Evolutionary conservation across 805 yeast genomes (phyloP), one percentile per base, ranked within the genome.

Genomic region (Kazachstania bromeliacearum): DNA sequence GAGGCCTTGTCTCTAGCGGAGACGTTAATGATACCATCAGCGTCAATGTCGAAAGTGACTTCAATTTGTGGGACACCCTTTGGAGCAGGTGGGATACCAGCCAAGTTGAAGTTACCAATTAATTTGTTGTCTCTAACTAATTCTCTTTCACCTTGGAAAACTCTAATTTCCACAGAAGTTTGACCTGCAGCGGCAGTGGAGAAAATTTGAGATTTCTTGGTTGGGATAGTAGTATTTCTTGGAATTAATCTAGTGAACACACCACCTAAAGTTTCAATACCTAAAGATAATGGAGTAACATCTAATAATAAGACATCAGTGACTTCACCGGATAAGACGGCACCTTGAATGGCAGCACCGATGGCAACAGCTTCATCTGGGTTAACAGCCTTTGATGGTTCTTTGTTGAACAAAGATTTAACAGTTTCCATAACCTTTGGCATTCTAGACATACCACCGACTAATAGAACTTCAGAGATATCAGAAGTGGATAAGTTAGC

Each of bases 91-190:
- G 94, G 96, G 53, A 87, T 87, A 67, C 96, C 96, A 47, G 92
- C 71, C 57, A 87, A 75, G 44, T 94, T 87, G 70, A 87, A 87
- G 83, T 88, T 87, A 67, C 96, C 96, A 63, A 87, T 84, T 63
- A 88, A 76, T 73, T 88, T 87, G 84, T 87, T 87, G 75, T 87
- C 96, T 71, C 94, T 82, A 58, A 89, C 94, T 60, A 88, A 79
- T 71, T 87, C 96, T 75, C 96, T 84, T 76, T 87, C 96, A 74
- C 96, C 96, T 73, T 87, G 96, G 95, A 85, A 88, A 43, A 87
- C 96, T 71, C 96, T 81, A 70, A 87, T 87, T 73, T 85, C 95
- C 53, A 85, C 95, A 54, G 94, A 82, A 47, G 95, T 85, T 74
- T 85, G 96, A 63, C 95, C 95, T 53, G 89, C 82, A 48, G 94